Evolutionary conservation across 306 rosid genomes (phyloP), one percentile per base, ranked within the genome.

Genomic region (Coriaria nepalensis): DNA sequence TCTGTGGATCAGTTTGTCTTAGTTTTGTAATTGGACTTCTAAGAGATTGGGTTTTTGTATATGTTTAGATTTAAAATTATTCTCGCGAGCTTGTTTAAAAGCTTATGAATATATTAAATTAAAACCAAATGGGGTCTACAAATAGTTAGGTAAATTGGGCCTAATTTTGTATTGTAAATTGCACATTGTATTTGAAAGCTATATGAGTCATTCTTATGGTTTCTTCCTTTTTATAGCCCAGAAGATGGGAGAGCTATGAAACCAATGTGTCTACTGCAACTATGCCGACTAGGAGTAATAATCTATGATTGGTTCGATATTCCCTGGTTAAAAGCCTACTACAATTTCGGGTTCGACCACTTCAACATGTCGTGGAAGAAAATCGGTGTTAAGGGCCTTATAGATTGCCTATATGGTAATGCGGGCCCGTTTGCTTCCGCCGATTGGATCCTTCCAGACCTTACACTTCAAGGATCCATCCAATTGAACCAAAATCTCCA

Each of bases 371-470:
- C 98, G 4, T 75, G 98, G 96, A 79, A 53, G 63, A 85, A 73
- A 64, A 63, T 71, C 33, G 98, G 98, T 4, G 9, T 92, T 35
- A 56, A 78, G 83, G 98, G 94, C 52, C 87, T 92, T 53, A 56
- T 75, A 49, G 78, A 92, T 49, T 79, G 78, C 64, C 78, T 85
- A 37, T 52, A 77, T 55, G 98, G 98, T 14, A 71, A 79, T 68
- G 49, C 86, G 0, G 96, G 98, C 45, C 96, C 98, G 4, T 85
- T 85, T 56, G 78, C 98, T 40, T 75, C 96, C 6, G 87, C 77
- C 2, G 98, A 92, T 57, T 92, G 98, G 98, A 79, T 92, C 78
- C 94, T 92, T 15, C 96, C 98, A 0, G 96, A 92, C 75, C 96
- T 92, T 37, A 82, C 98, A 40, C 80, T 92, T 56, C 98, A 92